phyloP scores from a whole-genome alignment of 2,329 filamentous ascomycete species.

The Fusarium sp. region DNA sequence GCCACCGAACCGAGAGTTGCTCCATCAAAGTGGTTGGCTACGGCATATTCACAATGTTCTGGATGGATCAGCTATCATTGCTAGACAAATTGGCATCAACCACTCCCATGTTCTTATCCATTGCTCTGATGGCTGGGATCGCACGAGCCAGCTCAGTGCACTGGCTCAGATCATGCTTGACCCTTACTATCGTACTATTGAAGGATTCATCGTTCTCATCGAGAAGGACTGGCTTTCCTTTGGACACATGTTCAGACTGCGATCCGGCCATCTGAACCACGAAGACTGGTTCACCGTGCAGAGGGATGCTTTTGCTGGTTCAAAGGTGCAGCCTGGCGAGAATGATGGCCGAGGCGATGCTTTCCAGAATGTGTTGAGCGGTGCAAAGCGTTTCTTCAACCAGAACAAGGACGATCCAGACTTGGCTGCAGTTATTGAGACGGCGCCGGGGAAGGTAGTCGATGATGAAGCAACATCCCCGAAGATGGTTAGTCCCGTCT shows the following conservation, averaged over 20 bases:
- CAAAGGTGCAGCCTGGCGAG: slow-evolving; percentile 70
- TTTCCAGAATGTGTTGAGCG: slow-evolving; percentile 87
- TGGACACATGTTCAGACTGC: slow-evolving; percentile 95
- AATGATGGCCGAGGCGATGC: slow-evolving; percentile 75
- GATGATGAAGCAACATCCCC: slow-evolving; percentile 78
- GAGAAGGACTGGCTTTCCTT: slow-evolving; percentile 99
- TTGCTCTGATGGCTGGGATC: slow-evolving; percentile 98
- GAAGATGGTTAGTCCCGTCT: slow-evolving; percentile 95
- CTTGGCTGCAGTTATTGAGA: slow-evolving; percentile 62
- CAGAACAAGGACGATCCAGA: slow-evolving; percentile 73
- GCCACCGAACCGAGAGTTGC: slow-evolving; percentile 81
- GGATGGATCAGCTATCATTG: slow-evolving; percentile 85
- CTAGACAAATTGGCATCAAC: slow-evolving; percentile 87
- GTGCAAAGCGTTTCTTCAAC: slow-evolving; percentile 90
- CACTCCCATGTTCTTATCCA: slow-evolving; percentile 97
- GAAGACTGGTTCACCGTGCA: slow-evolving; percentile 96
- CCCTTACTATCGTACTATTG: slow-evolving; percentile 92
- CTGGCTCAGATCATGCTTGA: slow-evolving; percentile 93
- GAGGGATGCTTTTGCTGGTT: slow-evolving; percentile 78
- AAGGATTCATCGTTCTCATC: slow-evolving; percentile 92
- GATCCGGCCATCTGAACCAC: slow-evolving; percentile 87
- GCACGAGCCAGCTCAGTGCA: slow-evolving; percentile 93
- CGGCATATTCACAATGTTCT: slow-evolving; percentile 88
- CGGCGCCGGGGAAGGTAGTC: slow-evolving; percentile 54
- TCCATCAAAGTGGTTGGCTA: slow-evolving; percentile 89